Evolutionary conservation across 345 rosid genomes (phyloP).

Genomic region (Murraya paniculata): DNA sequence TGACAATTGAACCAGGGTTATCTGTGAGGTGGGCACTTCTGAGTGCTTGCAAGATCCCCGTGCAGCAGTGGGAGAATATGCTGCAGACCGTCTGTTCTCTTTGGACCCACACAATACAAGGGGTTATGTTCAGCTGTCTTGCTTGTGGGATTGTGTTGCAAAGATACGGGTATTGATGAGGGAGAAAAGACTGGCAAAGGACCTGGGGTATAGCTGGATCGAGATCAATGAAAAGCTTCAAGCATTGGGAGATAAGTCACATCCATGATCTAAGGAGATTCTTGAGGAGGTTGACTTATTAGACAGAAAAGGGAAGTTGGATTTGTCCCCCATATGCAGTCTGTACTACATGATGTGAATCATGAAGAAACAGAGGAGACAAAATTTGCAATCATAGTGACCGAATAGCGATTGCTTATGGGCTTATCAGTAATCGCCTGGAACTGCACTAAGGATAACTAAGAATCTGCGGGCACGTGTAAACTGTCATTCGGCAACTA

Average conservation of each 20-base stretch:
- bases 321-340: slow-evolving; percentile 44
- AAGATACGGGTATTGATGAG: slow-evolving; percentile 55
- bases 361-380: slow-evolving; percentile 60
- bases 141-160: slow-evolving; percentile 55
- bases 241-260: slow-evolving; percentile 61
- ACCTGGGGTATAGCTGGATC: slow-evolving; percentile 58
- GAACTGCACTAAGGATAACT: slow-evolving; percentile 51
- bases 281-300: slow-evolving; percentile 41
- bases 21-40: slow-evolving; percentile 70
- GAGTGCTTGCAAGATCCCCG: slow-evolving; percentile 63
- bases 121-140: slow-evolving; percentile 62
- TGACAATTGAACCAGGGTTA: slow-evolving; percentile 61
- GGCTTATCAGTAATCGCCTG: slow-evolving; percentile 55
- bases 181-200: slow-evolving; percentile 56
- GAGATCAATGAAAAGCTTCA: slow-evolving; percentile 54
- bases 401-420: slow-evolving; percentile 65
- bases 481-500: slow-evolving; percentile 64
- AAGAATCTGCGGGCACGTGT: slow-evolving; percentile 68
- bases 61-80: slow-evolving; percentile 58
- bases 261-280: slow-evolving; percentile 47
- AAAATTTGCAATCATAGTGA: slow-evolving; percentile 65
- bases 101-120: slow-evolving; percentile 60
- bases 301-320: slow-evolving; percentile 60
- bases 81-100: slow-evolving; percentile 59
- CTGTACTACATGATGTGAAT: slow-evolving; percentile 57